Evolutionary conservation across 805 yeast genomes (phyloP).

Genomic region (Metschnikowia similis): DNA sequence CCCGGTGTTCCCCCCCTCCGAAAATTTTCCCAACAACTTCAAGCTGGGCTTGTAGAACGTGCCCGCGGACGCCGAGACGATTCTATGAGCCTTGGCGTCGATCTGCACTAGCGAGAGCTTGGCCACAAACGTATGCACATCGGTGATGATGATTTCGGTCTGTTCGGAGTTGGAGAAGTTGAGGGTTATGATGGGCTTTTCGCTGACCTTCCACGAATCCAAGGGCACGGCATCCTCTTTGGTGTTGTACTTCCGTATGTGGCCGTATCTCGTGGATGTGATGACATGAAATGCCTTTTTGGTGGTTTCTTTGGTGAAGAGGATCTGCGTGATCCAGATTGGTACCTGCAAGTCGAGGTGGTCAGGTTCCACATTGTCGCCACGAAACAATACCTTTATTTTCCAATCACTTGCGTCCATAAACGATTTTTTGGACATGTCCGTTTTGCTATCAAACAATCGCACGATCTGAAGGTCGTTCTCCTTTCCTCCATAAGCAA

Average conservation of each 20-base stretch:
- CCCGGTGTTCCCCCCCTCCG: conserved; percentile 51
- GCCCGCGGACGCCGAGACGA: conserved; percentile 42
- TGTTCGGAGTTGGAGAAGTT: conserved; percentile 31
- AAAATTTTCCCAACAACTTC: conserved; percentile 59
- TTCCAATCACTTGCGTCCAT: conserved; percentile 12
- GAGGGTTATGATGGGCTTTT: conserved; percentile 49
- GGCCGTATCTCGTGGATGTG: conserved; percentile 72
- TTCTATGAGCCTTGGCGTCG: conserved; percentile 34
- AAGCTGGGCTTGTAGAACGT: conserved; percentile 46
- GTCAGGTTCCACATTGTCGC: conserved; percentile 79
- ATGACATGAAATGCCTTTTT: conserved; percentile 47
- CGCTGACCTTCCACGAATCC: conserved; percentile 49
- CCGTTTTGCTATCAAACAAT: conserved; percentile 25
- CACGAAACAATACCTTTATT: conserved; percentile 50
- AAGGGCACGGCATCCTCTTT: conserved; percentile 65
- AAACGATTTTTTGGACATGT: conserved; percentile 13
- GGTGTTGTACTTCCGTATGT: conserved; percentile 70
- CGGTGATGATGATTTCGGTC: conserved; percentile 56
- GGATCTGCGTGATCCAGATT: conserved; percentile 65
- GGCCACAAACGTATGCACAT: conserved; percentile 63
- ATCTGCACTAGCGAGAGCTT: conserved; percentile 39
- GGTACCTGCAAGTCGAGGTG: conserved; percentile 77
- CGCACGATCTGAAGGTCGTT: conserved; percentile 56
- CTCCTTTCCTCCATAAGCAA: conserved; percentile 87
- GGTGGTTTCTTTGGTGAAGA: conserved; percentile 37